phyloP scores from a whole-genome alignment of 768 basidiomycete genomes.

The Dendrothele bispora region DNA sequence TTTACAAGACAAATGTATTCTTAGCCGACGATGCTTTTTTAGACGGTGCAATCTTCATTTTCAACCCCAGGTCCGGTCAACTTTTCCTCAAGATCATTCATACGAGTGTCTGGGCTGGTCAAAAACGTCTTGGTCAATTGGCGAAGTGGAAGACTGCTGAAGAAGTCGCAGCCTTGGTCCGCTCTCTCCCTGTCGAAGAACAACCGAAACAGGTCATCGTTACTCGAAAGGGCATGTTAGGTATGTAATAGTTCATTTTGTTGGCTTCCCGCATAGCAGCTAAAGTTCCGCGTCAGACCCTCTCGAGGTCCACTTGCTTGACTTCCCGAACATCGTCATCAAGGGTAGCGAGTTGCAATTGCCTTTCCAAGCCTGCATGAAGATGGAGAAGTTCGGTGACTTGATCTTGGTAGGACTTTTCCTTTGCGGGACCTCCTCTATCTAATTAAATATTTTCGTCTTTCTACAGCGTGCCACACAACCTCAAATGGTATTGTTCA shows the following conservation, averaged over 20 bases:
- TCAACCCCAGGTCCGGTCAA: conserved; percentile 98
- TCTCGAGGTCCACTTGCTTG: conserved; percentile 96
- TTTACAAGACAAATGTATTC: neutral
- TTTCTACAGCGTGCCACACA: conserved; percentile 81
- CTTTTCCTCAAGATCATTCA: conserved; percentile 99
- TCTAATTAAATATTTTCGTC: conserved; percentile 6
- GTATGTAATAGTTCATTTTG: conserved; percentile 43
- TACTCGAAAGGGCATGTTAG: conserved; percentile 99
- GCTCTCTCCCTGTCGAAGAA: conserved; percentile 98
- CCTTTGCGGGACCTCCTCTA: neutral
- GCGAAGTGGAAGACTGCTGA: conserved; percentile 99
- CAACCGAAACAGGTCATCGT: conserved; percentile 99
- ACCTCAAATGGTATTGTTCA: conserved; percentile 99
- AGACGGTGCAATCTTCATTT: conserved; percentile 98
- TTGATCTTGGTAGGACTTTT: conserved; percentile 68
- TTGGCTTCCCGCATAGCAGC: neutral
- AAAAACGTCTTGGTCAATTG: conserved; percentile 98
- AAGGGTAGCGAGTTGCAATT: conserved; percentile 97
- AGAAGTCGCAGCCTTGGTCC: conserved; percentile 97
- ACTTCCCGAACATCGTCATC: conserved; percentile 99
- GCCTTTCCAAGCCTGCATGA: conserved; percentile 99
- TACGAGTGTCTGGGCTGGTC: conserved; percentile 99
- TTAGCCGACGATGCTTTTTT: conserved; percentile 10
- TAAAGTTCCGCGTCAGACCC: conserved; percentile 52
- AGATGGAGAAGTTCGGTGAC: conserved; percentile 99